phyloP scores from a whole-genome alignment of 148 eudicot species.

The Amaranthus hypochondriacus region DNA sequence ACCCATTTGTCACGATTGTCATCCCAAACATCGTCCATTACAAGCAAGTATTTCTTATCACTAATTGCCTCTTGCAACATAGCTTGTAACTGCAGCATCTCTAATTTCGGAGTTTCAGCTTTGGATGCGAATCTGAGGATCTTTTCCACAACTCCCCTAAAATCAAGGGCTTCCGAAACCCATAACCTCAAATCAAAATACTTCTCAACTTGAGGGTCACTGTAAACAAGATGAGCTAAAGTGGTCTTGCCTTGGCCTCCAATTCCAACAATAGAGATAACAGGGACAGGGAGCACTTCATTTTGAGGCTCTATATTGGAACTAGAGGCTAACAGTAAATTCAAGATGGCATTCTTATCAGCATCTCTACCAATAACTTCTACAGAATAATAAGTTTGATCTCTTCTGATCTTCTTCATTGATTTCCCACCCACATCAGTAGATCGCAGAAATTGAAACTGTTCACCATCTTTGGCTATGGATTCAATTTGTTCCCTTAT shows the following conservation, averaged over 20 bases:
- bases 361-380: slow-evolving; percentile 23
- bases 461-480: neutral
- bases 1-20: slow-evolving; percentile 12
- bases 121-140: slow-evolving; percentile 4
- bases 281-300: no score
- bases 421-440: neutral
- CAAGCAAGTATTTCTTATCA: slow-evolving; percentile 14
- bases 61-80: neutral
- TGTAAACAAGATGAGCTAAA: no score
- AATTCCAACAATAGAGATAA: no score
- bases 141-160: neutral
- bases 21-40: slow-evolving; percentile 14
- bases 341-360: slow-evolving; percentile 20
- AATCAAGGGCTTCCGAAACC: slow-evolving; percentile 5
- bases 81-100: slow-evolving; percentile 14
- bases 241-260: no score
- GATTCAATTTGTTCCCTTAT: slow-evolving; percentile 15
- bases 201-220: no score
- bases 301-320: no score
- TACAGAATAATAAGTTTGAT: slow-evolving; percentile 8
- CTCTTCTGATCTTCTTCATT: neutral
- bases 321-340: neutral
- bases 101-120: neutral
- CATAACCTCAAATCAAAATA: slow-evolving; percentile 12
- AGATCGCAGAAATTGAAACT: slow-evolving; percentile 3